phyloP scores from a whole-genome alignment of 2,329 filamentous ascomycete species.

The Madurella fahalii region DNA sequence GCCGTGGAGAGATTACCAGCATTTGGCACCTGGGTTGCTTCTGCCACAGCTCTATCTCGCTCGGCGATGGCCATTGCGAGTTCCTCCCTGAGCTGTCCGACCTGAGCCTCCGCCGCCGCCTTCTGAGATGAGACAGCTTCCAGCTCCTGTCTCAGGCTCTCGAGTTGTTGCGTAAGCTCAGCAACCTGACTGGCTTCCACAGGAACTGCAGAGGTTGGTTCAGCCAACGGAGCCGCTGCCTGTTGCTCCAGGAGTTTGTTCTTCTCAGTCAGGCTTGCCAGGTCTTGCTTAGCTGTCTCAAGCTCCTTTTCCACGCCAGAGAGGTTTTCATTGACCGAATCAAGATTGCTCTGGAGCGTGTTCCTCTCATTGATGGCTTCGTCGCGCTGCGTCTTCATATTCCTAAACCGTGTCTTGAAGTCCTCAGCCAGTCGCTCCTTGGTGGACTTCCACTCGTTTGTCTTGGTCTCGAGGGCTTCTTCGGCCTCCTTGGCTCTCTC shows the following conservation, averaged over 20 bases:
- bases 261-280: conserved; percentile 33
- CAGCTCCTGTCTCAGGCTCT: conserved; percentile 50
- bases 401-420: conserved; percentile 56
- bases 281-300: conserved; percentile 42
- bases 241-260: conserved; percentile 42
- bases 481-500: conserved; percentile 51
- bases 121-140: conserved; percentile 65
- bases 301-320: conserved; percentile 49
- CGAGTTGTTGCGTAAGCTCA: conserved; percentile 28
- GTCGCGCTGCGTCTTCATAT: conserved; percentile 51
- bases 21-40: conserved; percentile 26
- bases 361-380: conserved; percentile 50
- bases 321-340: conserved; percentile 40
- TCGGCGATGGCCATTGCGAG: conserved; percentile 60
- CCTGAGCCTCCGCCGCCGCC: conserved; percentile 60
- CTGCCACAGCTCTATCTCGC: conserved; percentile 56
- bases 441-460: conserved; percentile 49
- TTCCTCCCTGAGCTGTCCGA: conserved; percentile 52
- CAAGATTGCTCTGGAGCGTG: conserved; percentile 48
- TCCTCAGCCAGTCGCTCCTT: conserved; percentile 56
- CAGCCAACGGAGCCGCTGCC: conserved; percentile 29
- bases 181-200: conserved; percentile 38
- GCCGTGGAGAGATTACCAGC: conserved; percentile 30
- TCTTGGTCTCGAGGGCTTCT: conserved; percentile 50
- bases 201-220: conserved; percentile 32